Percentiles rank a stretch among this genome's conserved stretches.
Conservation (phyloP, 495 filamentous ascomycete genomes). For the Hypoxylon cercidicola region DNA sequence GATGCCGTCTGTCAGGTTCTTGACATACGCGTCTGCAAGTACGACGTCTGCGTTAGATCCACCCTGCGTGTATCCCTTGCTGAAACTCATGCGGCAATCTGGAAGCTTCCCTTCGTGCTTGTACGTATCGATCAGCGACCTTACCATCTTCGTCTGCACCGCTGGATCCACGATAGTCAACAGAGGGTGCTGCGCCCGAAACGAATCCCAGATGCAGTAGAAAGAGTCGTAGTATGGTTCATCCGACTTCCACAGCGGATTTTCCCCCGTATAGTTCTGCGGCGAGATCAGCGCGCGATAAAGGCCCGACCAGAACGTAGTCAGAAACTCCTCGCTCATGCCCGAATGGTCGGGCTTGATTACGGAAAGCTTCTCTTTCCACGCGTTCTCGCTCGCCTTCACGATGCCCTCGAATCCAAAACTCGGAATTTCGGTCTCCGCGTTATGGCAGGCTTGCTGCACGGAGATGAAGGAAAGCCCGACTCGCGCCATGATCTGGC, state of each 20-base stretch:
- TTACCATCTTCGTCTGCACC: slow-evolving; percentile 73
- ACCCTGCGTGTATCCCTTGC: slow-evolving; percentile 76
- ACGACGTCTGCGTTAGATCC: slow-evolving; percentile 80
- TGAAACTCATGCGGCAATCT: slow-evolving; percentile 68
- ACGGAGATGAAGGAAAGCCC: slow-evolving; percentile 74
- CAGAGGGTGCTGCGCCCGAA: slow-evolving; percentile 73
- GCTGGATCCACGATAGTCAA: slow-evolving; percentile 73
- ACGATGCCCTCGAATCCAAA: slow-evolving; percentile 69
- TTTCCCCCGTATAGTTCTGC: slow-evolving; percentile 81
- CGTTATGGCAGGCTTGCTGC: slow-evolving; percentile 70
- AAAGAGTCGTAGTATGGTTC: slow-evolving; percentile 83
- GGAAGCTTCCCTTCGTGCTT: slow-evolving; percentile 69
- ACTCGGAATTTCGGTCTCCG: slow-evolving; percentile 69
- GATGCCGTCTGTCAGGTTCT: slow-evolving; percentile 67
- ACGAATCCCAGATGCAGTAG: slow-evolving; percentile 82
- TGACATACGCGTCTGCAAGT: slow-evolving; percentile 73
- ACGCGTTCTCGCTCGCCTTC: slow-evolving; percentile 61
- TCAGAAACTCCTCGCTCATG: slow-evolving; percentile 65
- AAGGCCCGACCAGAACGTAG: slow-evolving; percentile 73
- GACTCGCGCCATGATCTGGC: slow-evolving; percentile 66
- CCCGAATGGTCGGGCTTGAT: slow-evolving; percentile 65
- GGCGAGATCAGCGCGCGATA: slow-evolving; percentile 74
- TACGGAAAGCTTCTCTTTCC: slow-evolving; percentile 69
- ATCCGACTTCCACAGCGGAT: slow-evolving; percentile 72
- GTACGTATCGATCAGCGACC: slow-evolving; percentile 76